phyloP scores from a whole-genome alignment of 2,329 filamentous ascomycete species.

The Paecilomyces niveus region DNA sequence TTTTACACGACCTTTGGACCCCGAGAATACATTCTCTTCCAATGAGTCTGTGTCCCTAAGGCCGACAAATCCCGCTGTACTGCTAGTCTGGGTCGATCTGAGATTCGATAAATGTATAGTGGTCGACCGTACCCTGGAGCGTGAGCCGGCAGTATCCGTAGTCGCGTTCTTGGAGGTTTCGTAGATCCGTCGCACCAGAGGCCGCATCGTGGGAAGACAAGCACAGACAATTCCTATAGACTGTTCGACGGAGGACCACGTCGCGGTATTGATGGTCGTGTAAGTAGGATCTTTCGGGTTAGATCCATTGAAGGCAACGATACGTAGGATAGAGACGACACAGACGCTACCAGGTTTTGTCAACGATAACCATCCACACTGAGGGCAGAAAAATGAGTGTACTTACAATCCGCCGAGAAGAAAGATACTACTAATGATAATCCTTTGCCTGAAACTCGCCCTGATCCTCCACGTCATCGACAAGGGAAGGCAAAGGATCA shows the following conservation, averaged over 20 bases:
- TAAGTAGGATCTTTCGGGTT: constrained; percentile 10
- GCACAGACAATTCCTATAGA: constrained; percentile 20
- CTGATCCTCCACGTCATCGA: constrained; percentile 19
- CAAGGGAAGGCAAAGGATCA: constrained; percentile 20
- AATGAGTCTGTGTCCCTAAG: not conserved
- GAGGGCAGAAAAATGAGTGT: not conserved
- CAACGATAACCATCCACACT: not conserved
- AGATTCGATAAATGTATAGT: not conserved
- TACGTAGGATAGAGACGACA: constrained; percentile 17
- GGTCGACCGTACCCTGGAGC: not conserved
- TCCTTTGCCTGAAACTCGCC: constrained; percentile 14
- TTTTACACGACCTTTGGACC: not conserved
- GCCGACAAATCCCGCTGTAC: not conserved
- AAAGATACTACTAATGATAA: constrained; percentile 16
- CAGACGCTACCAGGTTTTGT: constrained; percentile 13
- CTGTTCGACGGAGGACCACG: constrained; percentile 22
- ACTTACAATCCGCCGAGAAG: constrained; percentile 19
- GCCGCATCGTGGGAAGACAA: constrained; percentile 20
- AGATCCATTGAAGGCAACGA: constrained; percentile 12
- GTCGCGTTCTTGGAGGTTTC: constrained; percentile 1
- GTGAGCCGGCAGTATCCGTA: not conserved
- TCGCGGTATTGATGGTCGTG: constrained; percentile 11
- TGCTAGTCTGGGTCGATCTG: not conserved
- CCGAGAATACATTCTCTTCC: not conserved
- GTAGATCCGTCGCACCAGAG: constrained; percentile 12